Base-by-base conservation (phyloP, 2,329 filamentous ascomycete genomes). In the Penicillium sp. region DNA sequence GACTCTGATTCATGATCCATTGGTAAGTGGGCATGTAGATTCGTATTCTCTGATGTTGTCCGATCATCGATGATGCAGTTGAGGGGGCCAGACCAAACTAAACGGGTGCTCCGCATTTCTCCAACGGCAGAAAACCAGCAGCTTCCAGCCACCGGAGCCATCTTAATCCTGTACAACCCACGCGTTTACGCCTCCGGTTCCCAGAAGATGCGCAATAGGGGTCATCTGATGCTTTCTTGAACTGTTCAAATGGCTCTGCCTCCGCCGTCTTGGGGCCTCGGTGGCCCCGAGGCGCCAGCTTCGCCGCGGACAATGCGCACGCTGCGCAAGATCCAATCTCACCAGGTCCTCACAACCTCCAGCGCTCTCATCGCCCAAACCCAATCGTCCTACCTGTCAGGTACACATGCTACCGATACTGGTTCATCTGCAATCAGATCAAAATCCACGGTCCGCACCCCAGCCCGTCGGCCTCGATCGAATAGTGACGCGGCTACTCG, bases 241-340 rank as follows among this genome's bases (percentile, higher is more conserved):
- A 54, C 42, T 39, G 31, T 57, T 17, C 65, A 64, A 45, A 71
- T 71, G 61, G 58, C 68, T 28, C 66, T 65, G 53, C 58, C 57
- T 57, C 63, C 65, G 28, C 64, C 66, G 45, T 61, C 63, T 41
- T 68, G 66, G 67, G 67, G 68, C 55, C 62, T 73, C 48, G 65
- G 69, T n/a, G 64, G 63, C 57, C 67, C 71, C 41, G 69, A 73
- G 34, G 63, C 69, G 48, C 73, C 74, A 38, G 83, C 86, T 62
- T 88, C 87, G 31, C 87, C 88, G 45, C 84, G 86, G 62, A 86
- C 86, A 28, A 85, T 88, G 72, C 86, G 89, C 69, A 84, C 85
- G 49, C 81, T 92, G 61, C 86, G 90, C 67, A 88, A 89, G 72
- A 85, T 91, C 34, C 89, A 92, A 75, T 92, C 90, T 35, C 89